Base-by-base conservation (phyloP, 176 grass and related monocot genomes). In the Elaeis guineensis region DNA sequence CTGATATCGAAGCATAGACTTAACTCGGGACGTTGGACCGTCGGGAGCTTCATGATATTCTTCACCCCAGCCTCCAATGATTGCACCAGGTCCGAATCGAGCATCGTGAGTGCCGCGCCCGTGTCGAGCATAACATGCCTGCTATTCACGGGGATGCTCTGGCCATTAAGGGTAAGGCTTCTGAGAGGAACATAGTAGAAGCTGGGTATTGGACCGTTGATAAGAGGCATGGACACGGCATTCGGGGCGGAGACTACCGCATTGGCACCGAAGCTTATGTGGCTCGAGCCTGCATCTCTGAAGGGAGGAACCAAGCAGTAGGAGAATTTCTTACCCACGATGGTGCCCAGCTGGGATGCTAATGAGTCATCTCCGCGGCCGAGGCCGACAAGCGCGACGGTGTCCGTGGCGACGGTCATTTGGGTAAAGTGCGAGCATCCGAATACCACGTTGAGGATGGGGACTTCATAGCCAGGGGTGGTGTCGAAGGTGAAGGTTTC, bases 401-500 rank as follows among this genome's bases (percentile, higher is more conserved):
- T 30, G 15, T 6, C 15, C 8, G n/a, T 16, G 11, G 2, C 6
- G 49, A 72, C 62, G 16, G 5, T 20, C 16, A 57, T 58, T 4
- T 11, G 4, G 57, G 17, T 30, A 11, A 54, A 3, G 9, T 19
- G 21, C 22, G 58, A 52, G 57, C 69, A 72, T 0, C 69, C 69
- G 48, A 72, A 72, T 17, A 18, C 3, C 57, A 61, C 21, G 0
- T 28, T 30, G 4, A 4, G 24, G 14, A 72, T 16, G 17, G 4
- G 0, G 3, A 16, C 48, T 1, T 2, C 8, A 2, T 17, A 3
- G 17, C 44, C 24, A 12, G 20, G 3, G 19, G 30, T 2, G 5
- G 54, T 12, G 19, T 2, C 14, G 69, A 72, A 72, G 48, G 69
- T 61, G 57, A 61, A 61, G 57, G 24, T 72, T 18, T 72, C 69